A percentile compares a stretch with the other conserved stretches of the same genome.
Conservation (phyloP, 1,284 basidiomycete genomes). For the Sporisorium graminicola region DNA sequence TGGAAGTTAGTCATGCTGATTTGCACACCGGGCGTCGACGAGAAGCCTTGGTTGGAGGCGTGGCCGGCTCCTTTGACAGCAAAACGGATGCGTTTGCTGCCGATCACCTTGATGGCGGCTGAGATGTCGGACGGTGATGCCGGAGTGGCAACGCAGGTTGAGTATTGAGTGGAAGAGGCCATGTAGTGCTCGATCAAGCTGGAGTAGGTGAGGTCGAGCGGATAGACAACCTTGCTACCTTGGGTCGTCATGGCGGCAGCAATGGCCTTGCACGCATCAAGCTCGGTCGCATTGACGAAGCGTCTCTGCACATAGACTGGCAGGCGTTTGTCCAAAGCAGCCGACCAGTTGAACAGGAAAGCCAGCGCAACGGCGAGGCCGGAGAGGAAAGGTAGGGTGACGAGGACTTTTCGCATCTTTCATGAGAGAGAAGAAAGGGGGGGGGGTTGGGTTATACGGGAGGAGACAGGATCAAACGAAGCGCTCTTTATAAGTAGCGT, state of each 20-base stretch:
- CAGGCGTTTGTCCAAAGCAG: slow-evolving; percentile 14
- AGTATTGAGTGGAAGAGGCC: slow-evolving; percentile 29
- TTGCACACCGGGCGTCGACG: slow-evolving; percentile 54
- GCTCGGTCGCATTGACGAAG: slow-evolving; percentile 40
- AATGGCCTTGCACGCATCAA: slow-evolving; percentile 43
- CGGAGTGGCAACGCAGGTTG: slow-evolving; percentile 51
- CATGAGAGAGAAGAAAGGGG: no score
- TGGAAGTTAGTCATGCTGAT: slow-evolving; percentile 52
- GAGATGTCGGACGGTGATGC: slow-evolving; percentile 47
- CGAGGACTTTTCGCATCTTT: slow-evolving; percentile 27
- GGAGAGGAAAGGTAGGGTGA: slow-evolving; percentile 30
- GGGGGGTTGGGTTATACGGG: neutral
- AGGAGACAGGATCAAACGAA: neutral
- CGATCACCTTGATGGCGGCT: slow-evolving; percentile 52
- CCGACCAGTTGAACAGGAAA: slow-evolving; percentile 38
- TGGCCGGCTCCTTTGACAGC: slow-evolving; percentile 51
- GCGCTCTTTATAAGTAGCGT: neutral
- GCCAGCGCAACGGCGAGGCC: slow-evolving; percentile 31
- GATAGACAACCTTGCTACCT: slow-evolving; percentile 34
- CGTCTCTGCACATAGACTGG: slow-evolving; percentile 32
- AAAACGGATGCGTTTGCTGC: slow-evolving; percentile 47
- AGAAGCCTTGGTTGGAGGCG: slow-evolving; percentile 59
- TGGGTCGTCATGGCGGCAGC: slow-evolving; percentile 15
- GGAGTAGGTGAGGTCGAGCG: slow-evolving; percentile 36
- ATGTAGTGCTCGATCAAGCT: slow-evolving; percentile 45